These are phyloP conservation scores for Craterostigma plantagineum DNA, from an alignment of 257 asterid species.

Conservation along the genomic window DNA sequence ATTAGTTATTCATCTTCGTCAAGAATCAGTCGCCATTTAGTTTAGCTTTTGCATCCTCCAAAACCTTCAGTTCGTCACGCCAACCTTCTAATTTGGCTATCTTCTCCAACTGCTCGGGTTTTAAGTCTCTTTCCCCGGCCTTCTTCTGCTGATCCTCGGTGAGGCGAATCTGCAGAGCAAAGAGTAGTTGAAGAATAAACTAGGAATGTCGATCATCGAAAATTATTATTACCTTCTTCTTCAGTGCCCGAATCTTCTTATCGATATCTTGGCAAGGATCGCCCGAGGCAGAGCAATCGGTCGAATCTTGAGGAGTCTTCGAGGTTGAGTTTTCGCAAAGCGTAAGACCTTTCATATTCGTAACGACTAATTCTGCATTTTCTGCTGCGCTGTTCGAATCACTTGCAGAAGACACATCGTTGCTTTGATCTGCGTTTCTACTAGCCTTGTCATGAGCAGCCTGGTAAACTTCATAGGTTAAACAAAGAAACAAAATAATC, in stretches of 20 bases:
- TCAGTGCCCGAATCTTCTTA: constrained; percentile 79
- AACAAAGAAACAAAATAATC: background rate
- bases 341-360: background rate
- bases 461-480: too few species aligned
- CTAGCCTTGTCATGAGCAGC: too few species aligned
- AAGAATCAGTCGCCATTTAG: too few species aligned
- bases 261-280: constrained; percentile 37
- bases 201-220: background rate
- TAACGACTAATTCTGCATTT: background rate
- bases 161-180: constrained; percentile 42
- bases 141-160: constrained; percentile 82
- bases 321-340: background rate
- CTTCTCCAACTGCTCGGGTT: constrained; percentile 72
- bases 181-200: background rate
- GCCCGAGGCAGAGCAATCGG: background rate
- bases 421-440: too few species aligned
- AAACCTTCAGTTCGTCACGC: constrained; percentile 72
- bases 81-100: constrained; percentile 64
- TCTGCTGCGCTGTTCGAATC: background rate
- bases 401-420: too few species aligned
- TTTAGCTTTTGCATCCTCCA: constrained; percentile 38
- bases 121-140: constrained; percentile 34
- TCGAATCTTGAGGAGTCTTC: background rate
- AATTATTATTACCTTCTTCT: constrained; percentile 53
- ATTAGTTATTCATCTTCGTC: too few species aligned